Evolutionary conservation across 1,284 basidiomycete genomes (phyloP), one percentile per base, ranked within the genome.

Genomic region (Tilletiopsis washingtonensis): DNA sequence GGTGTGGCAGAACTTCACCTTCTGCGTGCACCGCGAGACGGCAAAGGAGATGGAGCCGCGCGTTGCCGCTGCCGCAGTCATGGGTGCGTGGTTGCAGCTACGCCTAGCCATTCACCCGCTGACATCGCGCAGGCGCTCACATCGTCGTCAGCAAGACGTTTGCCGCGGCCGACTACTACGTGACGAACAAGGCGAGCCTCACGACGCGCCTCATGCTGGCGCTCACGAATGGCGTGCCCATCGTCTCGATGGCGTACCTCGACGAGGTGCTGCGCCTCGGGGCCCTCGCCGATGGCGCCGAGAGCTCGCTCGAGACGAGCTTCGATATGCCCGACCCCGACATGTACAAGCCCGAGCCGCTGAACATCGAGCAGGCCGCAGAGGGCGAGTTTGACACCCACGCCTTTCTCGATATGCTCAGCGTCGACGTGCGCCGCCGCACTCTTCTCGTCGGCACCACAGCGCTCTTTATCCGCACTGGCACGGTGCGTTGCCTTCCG

Each of bases 361-460:
- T 52, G 12, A 42, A 46, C 24, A 40, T 47, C 25, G 63, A 65
- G 15, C 45, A 58, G 14, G 38, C 50, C 47, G 57, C 52, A 7
- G 27, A 49, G 3, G 49, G 47, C n/a, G 46, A 61, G 19, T n/a
- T 59, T 29, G 43, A 45, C 5, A 24, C 34, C 3, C 46, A 46
- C 29, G 29, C 57, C 5, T 45, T 52, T 1, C 58, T 56, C 4
- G 25, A 58, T 9, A 37, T 51, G 34, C 34, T 39, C 3, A 49
- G 63, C 34, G 56, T 49, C n/a, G n/a, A n/a, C n/a, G n/a, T n/a
- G n/a, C n/a, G n/a, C n/a, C n/a, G n/a, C n/a, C n/a, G n/a, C n/a
- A 50, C 50, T 29, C 57, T 66, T 50, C 54, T 66, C 25, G 48
- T 43, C 20, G 63, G 59, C 12, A 63, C 56, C 6, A 66, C 61